Evolutionary conservation across 148 eudicot species (phyloP), one percentile per base, ranked within the genome.

Genomic region (Heliosperma pusillum): DNA sequence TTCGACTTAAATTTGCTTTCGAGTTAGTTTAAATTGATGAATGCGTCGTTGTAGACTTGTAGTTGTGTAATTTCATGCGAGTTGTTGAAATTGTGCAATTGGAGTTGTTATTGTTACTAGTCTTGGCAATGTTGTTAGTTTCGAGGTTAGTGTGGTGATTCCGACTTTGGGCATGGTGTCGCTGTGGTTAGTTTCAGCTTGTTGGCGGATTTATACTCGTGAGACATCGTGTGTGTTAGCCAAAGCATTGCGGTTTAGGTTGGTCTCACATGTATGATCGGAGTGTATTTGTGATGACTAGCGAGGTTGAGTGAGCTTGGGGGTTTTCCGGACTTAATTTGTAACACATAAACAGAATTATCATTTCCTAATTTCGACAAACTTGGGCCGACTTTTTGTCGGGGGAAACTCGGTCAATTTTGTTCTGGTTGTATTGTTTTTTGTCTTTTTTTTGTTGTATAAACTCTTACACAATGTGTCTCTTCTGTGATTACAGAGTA

Each of bases 401-500:
- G 27, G 68, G 73, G 42, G 20, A 50, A 65, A 74, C 20, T 59
- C 74, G 70, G 67, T 73, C 55, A 77, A 30, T 55, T 45, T 36
- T 62, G 45, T 57, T 82, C 69, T 70, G 12, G 67, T 25, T 82
- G 70, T 82, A 64, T 73, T 22, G 73, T 71, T 73, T 30, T 69
- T 27, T 80, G 70, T 76, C 78, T 64, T 40, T 85, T 68, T 74
- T 45, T 45, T 12, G 50, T 44, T 44, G 47, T 10, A 7, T 0
- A 47, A 81, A 85, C 77, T 70, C 74, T 87, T 82, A 70, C 82
- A 63, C 58, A 80, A 64, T 80, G 57, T 82, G 22, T 71, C 66
- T 80, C 77, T 77, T 67, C 58, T 86, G 77, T 68, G 53, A 86
- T 94, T 94, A 88, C 98, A 95, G 98, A 95, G 79, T 95, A 95